Evolutionary conservation across 2,329 filamentous ascomycete genomes (phyloP), one percentile per base, ranked within the genome.

Genomic region (Microdochium nivale): DNA sequence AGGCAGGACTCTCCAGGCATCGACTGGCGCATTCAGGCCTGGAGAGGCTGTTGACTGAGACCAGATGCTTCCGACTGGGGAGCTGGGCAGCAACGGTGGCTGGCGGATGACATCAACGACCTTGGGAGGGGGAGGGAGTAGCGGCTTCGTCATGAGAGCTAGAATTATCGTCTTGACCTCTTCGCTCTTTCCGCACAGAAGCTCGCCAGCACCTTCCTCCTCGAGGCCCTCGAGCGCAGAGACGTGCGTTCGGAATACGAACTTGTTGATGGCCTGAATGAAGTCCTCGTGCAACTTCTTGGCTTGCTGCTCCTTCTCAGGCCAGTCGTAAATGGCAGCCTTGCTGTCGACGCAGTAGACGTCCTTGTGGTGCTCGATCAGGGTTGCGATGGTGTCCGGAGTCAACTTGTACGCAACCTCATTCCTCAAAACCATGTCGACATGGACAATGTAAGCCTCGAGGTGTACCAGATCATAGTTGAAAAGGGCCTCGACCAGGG

Each of bases 351-450:
- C 81, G 60, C 89, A 95, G 77, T 95, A 91, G 61, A 97, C 81
- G 58, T 96, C 89, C 77, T 94, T 91, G 80, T 99, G 94, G 70
- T 95, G 95, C 68, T 96, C 89, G 67, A 96, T 86, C 58, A 99
- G 81, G 50, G 88, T 75, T 64, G 96, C 90, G 72, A 99, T 99
- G 55, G 91, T 90, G 67, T 97, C 94, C 53, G 86, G 82, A 24
- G 91, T 97, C 64, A 99, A 81, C 80, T 99, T 99, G 81, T 91
- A 97, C 60, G 91, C 94, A 64, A 99, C 90, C 75, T 97, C 94
- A 68, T 95, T 94, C 71, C 91, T 87, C 63, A 95, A 83, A 54
- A 99, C 92, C 90, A 97, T 96, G 75, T 99, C 94, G 70, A 99
- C 90, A 70, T 97, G 92, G 55, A 99, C 94, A 61, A 97, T 92